Base-by-base conservation (phyloP, 352 stramenopile species). In the Phytophthora capsici region DNA sequence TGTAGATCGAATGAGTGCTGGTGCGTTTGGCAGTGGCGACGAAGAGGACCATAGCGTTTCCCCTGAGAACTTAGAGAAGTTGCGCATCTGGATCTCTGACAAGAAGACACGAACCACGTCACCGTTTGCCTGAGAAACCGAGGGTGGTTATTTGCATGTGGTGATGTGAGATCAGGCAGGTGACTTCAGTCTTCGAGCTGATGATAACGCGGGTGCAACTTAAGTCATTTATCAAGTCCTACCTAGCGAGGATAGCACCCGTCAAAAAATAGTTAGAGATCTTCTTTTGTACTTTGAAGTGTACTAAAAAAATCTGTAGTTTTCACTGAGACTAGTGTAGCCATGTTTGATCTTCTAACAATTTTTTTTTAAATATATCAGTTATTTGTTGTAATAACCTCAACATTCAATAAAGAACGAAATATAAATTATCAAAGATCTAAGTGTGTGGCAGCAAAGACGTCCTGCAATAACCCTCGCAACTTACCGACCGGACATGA, bases 41-140 rank as follows among this genome's bases (percentile, higher is more conserved):
- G 69, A 72, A 30, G 73, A 83, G 2, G 60, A 55, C 9, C 3
- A n/a, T 9, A 63, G 69, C 12, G 48, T 10, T 2, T 9, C 28
- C 19, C 47, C n/a, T 20, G 72, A 83, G 14, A 78, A 87, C 25
- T 69, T 89, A 47, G 86, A 94, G 69, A 93, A 89, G 73, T 71
- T 94, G 28, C 86, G 86, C 49, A 94, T 94, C 52, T 94, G 86
- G 86, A 92, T 94, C 51, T 94, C 86, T 19, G 86, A 94, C 70
- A 91, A 91, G 69, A 94, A 94, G 69, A 82, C 69, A 12, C 82
- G 84, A 45, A 94, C 82, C 19, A 80, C 79, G 25, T 90, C 82
- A n/a, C 86, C 86, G 2, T 94, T 94, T 69, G 69, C 71, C 20
- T 88, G 50, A 76, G 53, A 41, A 6, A 13, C 34, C 1, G 4